Evolutionary conservation across 805 yeast genomes (phyloP), one percentile per base, ranked within the genome.

Genomic region (Wickerhamiella musiphila): DNA sequence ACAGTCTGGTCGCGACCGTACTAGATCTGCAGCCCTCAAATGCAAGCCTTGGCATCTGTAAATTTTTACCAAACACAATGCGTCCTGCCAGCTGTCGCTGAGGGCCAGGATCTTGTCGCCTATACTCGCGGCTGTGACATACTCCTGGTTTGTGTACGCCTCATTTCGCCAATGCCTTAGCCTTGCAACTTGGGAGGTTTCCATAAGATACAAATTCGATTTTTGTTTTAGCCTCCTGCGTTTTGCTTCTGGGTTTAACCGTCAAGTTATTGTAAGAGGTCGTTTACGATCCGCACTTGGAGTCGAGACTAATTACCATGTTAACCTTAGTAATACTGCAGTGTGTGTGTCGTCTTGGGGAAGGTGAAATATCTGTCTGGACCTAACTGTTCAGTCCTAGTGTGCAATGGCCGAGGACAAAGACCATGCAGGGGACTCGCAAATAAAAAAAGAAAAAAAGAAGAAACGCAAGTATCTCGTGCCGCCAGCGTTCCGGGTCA

Each of bases 61-160:
- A 4, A 78, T 93, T 56, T 86, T 94, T 0, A 94, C 94, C 19
- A 86, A 61, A 94, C 95, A 84, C 53, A 82, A 86, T 8, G 94
- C 94, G 51, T 86, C 96, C 47, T 76, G 79, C 10, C 94, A 78
- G 48, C 84, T 94, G 37, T 47, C 65, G 0, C 95, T 83, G 38
- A 90, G 57, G 1, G 83, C 68, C 26, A 81, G 63, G 6, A 90
- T 79, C 46, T 84, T 86, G 56, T 90, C 94, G 11, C 94, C 96
- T 18, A 90, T 68, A 49, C 73, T 82, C 45, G 77, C 86, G 0
- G 96, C 95, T 0, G 95, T 81, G 27, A 65, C 65, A 52, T 79
- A 79, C 40, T 83, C 92, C 51, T 84, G 95, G 45, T 84, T 93
- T 75, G 78, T 73, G 35, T 78, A 53, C 0, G 98, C 93, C 48